These are phyloP conservation scores for Colletotrichum simmondsii DNA, from an alignment of 2,329 filamentous ascomycete genomes.

Conservation along the genomic window DNA sequence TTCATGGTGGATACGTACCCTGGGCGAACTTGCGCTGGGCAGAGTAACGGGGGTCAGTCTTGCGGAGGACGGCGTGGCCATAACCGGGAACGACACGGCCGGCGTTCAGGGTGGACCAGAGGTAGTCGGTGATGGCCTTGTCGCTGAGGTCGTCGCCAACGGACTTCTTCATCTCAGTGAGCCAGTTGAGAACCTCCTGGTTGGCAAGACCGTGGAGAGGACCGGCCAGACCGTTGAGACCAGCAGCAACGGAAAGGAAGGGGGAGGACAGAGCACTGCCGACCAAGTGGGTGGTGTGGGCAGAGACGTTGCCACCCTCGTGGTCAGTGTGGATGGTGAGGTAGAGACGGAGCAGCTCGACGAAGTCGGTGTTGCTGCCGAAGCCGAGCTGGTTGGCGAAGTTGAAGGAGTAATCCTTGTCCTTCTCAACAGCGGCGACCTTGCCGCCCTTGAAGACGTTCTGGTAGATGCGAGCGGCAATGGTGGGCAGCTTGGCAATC, in stretches of 20 bases:
- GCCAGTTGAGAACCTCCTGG: conserved; percentile 99
- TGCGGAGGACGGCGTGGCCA: conserved; percentile 98
- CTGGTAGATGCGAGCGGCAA: conserved; percentile 98
- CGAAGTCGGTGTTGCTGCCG: conserved; percentile 92
- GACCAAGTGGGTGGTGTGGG: conserved; percentile 98
- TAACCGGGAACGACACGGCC: conserved; percentile 98
- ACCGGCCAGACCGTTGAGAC: conserved; percentile 97
- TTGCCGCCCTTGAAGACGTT: conserved; percentile 99
- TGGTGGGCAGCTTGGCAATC: conserved; percentile 99
- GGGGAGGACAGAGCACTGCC: conserved; percentile 96
- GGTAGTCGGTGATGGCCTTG: conserved; percentile 96
- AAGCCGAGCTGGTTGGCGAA: conserved; percentile 99
- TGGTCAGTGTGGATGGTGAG: conserved; percentile 99
- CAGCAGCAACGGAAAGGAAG: conserved; percentile 95
- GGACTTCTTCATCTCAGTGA: conserved; percentile 97
- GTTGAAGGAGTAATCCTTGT: conserved; percentile 99
- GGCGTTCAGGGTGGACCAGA: conserved; percentile 95
- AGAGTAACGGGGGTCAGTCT: conserved; percentile 99
- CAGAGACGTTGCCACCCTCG: conserved; percentile 98
- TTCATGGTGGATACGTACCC: conserved; percentile 41
- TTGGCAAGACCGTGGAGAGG: conserved; percentile 99
- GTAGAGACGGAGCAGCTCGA: conserved; percentile 99
- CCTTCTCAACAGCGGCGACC: conserved; percentile 94
- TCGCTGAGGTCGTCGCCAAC: conserved; percentile 96
- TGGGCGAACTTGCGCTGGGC: conserved; percentile 98